A percentile compares a stretch with the other conserved stretches of the same genome.
phyloP scores from a whole-genome alignment of 371 early-diverging fungal genomes.

The Coemansia sp. region DNA sequence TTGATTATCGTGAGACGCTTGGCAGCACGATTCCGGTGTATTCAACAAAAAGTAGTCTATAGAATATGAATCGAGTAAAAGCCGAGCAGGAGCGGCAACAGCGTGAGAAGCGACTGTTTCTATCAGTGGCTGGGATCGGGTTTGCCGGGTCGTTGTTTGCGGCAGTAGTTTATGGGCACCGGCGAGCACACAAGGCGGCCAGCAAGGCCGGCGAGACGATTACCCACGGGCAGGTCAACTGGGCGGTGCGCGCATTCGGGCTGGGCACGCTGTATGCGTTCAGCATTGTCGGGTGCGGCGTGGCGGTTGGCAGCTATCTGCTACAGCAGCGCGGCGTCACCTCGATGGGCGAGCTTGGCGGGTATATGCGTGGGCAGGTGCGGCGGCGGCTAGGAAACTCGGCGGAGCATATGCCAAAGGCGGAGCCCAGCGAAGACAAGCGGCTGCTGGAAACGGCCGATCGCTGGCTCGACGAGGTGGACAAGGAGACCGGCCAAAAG shows the following conservation, averaged over 20 bases:
- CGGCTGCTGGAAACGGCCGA: slow-evolving; percentile 13
- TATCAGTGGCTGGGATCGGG: slow-evolving; percentile 29
- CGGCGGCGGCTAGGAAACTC: slow-evolving; percentile 3
- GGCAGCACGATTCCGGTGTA: too few species aligned
- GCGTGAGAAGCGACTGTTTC: slow-evolving; percentile 28
- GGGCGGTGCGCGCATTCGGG: slow-evolving; percentile 35
- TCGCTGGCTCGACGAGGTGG: slow-evolving; percentile 11
- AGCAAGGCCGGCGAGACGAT: slow-evolving; percentile 20
- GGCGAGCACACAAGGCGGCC: slow-evolving; percentile 33
- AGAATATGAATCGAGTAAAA: not conserved
- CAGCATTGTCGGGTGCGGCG: slow-evolving; percentile 27
- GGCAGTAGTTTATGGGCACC: slow-evolving; percentile 40
- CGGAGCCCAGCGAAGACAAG: slow-evolving; percentile 17
- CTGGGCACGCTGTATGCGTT: slow-evolving; percentile 43
- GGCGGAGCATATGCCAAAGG: slow-evolving; percentile 10
- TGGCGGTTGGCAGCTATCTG: slow-evolving; percentile 26
- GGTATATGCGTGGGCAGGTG: slow-evolving; percentile 11
- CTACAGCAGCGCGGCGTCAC: slow-evolving; percentile 20
- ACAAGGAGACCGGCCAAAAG: slow-evolving; percentile 22
- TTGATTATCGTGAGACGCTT: too few species aligned
- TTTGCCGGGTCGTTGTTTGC: slow-evolving; percentile 28
- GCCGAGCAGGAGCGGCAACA: slow-evolving; percentile 33
- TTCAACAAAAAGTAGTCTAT: too few species aligned
- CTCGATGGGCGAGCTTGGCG: slow-evolving; percentile 11
- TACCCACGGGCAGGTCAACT: slow-evolving; percentile 17